These are phyloP conservation scores for Zymoseptoria brevis DNA, from an alignment of 2,329 filamentous ascomycete species.

Conservation along the genomic window DNA sequence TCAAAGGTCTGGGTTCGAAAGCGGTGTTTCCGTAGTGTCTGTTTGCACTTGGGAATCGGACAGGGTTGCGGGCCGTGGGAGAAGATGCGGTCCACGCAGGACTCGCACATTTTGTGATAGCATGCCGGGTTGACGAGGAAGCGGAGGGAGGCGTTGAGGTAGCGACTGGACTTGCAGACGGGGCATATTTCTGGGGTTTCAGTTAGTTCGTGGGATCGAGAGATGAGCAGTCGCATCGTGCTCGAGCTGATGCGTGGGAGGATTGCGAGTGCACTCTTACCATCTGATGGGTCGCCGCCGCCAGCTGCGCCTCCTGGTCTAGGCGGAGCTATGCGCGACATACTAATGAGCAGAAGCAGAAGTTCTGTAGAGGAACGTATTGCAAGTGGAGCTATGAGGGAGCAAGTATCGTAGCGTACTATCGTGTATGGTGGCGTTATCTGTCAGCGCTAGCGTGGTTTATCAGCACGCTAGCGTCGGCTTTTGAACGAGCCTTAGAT, in stretches of 20 bases:
- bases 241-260: background rate
- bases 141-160: conserved; percentile 86
- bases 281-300: background rate
- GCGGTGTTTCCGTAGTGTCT: conserved; percentile 73
- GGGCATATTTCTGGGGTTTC: conserved; percentile 66
- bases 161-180: conserved; percentile 92
- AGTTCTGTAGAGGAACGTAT: background rate
- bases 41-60: conserved; percentile 79
- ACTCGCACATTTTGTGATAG: conserved; percentile 98
- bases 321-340: background rate
- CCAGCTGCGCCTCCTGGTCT: background rate
- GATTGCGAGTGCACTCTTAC: background rate
- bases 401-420: background rate
- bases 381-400: background rate
- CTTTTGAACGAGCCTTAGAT: background rate
- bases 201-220: background rate
- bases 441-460: background rate
- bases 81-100: conserved; percentile 92
- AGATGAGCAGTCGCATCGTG: background rate
- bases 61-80: conserved; percentile 84
- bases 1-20: conserved; percentile 87
- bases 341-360: background rate
- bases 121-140: conserved; percentile 98
- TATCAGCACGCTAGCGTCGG: background rate
- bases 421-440: background rate